Conservation (phyloP, 352 stramenopile species). For the Elongisporangium anandrum region DNA sequence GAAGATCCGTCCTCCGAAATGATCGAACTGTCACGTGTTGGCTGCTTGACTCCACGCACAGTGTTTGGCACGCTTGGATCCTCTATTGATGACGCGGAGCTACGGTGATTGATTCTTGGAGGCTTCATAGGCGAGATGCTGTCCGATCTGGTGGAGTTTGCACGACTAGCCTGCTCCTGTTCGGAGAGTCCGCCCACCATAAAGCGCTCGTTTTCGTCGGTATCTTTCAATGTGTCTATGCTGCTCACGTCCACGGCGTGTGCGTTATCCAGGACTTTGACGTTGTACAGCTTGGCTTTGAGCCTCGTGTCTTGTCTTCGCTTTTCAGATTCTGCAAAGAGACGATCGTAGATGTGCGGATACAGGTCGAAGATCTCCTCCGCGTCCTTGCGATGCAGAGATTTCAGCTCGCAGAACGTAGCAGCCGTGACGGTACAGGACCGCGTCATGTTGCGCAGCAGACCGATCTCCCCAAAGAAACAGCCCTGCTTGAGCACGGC, state of each 20-base stretch:
- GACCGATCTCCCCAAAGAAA: conserved; percentile 61
- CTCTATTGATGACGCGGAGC: background rate
- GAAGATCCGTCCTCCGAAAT: background rate
- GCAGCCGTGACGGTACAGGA: conserved; percentile 50
- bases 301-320: conserved; percentile 38
- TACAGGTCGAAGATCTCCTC: conserved; percentile 60
- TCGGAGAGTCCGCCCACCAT: conserved; percentile 17
- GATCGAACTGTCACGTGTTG: background rate
- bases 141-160: background rate
- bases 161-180: background rate
- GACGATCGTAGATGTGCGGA: conserved; percentile 49
- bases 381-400: conserved; percentile 33
- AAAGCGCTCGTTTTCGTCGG: conserved; percentile 26
- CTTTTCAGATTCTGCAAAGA: conserved; percentile 55
- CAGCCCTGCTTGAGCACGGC: conserved; percentile 55
- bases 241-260: conserved; percentile 52
- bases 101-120: background rate
- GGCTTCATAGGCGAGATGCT: background rate
- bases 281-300: conserved; percentile 42
- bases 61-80: background rate
- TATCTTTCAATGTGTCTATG: conserved; percentile 25
- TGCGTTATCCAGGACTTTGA: conserved; percentile 66
- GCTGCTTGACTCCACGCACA: background rate
- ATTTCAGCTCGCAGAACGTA: conserved; percentile 64
- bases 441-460: conserved; percentile 51